Evolutionary conservation across 257 asterid species (phyloP).

Genomic region (Nicotiana knightiana): DNA sequence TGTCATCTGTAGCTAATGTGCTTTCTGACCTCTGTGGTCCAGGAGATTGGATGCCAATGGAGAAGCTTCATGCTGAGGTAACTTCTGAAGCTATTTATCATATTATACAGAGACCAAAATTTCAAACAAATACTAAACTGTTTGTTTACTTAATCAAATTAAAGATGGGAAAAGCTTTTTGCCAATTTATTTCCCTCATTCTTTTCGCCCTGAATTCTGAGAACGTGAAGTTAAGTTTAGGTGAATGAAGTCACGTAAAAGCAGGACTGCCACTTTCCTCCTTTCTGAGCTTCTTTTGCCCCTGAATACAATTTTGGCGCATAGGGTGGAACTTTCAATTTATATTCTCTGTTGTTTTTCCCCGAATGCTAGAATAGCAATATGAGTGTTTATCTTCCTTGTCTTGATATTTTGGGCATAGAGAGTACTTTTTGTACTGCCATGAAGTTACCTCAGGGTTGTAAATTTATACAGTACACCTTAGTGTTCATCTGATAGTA

Average conservation of each 20-base stretch:
- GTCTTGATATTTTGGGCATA: too few species aligned
- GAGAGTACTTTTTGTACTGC: too few species aligned
- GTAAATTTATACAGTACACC: too few species aligned
- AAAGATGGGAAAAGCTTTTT: not conserved
- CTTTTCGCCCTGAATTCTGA: not conserved
- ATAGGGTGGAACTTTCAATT: not conserved
- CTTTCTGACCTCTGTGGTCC: conserved; percentile 92
- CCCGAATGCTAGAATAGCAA: not conserved
- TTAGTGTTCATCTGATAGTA: too few species aligned
- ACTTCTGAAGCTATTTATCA: not conserved
- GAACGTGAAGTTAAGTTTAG: not conserved
- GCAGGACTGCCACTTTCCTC: not conserved
- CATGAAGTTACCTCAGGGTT: too few species aligned
- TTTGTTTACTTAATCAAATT: not conserved
- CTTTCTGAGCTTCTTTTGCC: not conserved
- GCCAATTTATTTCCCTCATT: not conserved
- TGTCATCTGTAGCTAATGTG: conserved; percentile 83
- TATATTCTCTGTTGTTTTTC: not conserved
- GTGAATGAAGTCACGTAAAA: not conserved
- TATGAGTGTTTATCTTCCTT: not conserved
- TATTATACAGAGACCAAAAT: not conserved
- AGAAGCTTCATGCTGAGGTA: conserved; percentile 86
- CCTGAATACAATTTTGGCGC: not conserved
- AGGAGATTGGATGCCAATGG: conserved; percentile 98
- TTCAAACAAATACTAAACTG: not conserved